phyloP scores from a whole-genome alignment of 1,284 basidiomycete genomes.

The Naganishia liquefaciens region DNA sequence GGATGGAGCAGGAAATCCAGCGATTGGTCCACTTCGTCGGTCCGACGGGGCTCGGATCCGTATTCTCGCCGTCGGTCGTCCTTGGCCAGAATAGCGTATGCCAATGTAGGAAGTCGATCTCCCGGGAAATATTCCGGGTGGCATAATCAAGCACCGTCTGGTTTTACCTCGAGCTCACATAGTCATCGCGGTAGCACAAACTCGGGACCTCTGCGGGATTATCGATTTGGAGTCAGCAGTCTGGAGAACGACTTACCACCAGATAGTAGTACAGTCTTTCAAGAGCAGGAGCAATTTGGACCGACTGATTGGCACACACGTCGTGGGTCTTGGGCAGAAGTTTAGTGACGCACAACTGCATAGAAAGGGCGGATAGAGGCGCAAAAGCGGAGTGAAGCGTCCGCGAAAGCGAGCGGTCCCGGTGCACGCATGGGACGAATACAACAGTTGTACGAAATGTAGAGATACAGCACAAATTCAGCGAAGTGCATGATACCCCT shows the following conservation, averaged over 20 bases:
- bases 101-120: neutral
- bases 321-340: slow-evolving; percentile 19
- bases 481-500: too few species aligned
- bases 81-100: slow-evolving; percentile 6
- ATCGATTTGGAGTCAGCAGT: neutral
- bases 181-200: slow-evolving; percentile 2
- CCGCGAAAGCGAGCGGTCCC: too few species aligned
- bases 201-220: slow-evolving; percentile 7
- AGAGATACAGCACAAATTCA: too few species aligned
- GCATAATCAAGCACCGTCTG: neutral
- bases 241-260: neutral
- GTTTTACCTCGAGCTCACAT: neutral
- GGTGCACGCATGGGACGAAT: too few species aligned
- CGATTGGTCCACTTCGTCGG: slow-evolving; percentile 1
- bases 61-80: slow-evolving; percentile 16
- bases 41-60: slow-evolving; percentile 18
- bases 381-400: too few species aligned
- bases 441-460: too few species aligned
- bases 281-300: neutral
- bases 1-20: slow-evolving; percentile 11
- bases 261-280: slow-evolving; percentile 3
- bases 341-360: neutral
- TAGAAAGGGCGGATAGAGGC: neutral
- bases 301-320: slow-evolving; percentile 12
- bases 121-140: too few species aligned